phyloP scores from a whole-genome alignment of 2,329 filamentous ascomycete genomes.

The Metarhizium anisopliae region DNA sequence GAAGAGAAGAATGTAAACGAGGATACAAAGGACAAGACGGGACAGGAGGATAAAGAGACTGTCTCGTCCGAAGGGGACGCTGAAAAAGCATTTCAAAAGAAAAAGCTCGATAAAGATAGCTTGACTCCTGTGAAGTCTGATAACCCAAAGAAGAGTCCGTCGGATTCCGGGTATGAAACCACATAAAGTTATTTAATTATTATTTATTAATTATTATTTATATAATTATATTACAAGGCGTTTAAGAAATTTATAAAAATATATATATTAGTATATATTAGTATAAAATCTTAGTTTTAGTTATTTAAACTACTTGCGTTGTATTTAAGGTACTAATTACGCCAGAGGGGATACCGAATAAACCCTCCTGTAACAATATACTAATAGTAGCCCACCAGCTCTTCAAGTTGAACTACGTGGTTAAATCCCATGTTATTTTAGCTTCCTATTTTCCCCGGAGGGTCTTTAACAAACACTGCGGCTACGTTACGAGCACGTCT shows the following conservation, averaged over 20 bases:
- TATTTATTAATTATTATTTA: neutral
- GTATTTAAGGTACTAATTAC: no score
- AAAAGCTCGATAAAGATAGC: neutral
- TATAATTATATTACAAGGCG: neutral
- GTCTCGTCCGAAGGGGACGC: neutral
- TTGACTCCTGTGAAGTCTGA: neutral
- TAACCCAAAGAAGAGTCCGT: conserved; percentile 18
- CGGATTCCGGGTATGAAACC: conserved; percentile 26
- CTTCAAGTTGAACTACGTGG: no score
- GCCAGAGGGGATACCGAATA: no score
- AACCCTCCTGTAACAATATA: no score
- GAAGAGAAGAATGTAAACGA: neutral
- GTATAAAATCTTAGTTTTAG: no score
- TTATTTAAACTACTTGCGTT: no score
- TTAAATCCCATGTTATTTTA: no score
- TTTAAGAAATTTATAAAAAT: neutral
- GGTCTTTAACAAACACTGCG: conserved; percentile 11
- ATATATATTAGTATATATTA: neutral
- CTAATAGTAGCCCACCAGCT: no score
- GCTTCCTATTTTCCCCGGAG: no score
- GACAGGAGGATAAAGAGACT: neutral
- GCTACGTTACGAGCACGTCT: conserved; percentile 29
- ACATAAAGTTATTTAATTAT: conserved; percentile 4
- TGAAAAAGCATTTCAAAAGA: neutral
- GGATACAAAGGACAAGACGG: neutral